Conservation (phyloP, 306 rosid species). For the Malus sieversii region DNA sequence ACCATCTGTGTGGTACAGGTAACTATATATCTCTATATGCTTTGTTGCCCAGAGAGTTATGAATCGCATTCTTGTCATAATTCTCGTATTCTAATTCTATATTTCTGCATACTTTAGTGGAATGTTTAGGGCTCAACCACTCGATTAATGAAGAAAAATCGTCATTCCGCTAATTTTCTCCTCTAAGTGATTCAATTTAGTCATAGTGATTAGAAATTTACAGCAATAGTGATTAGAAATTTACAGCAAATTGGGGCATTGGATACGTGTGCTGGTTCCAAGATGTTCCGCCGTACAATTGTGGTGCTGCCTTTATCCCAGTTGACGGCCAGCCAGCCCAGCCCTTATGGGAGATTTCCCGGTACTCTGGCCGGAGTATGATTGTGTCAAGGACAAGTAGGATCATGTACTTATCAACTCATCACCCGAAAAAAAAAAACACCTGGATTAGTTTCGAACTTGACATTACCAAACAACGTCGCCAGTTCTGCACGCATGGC, state of each 20-base stretch:
- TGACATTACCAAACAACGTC: neutral
- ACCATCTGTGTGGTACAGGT: neutral
- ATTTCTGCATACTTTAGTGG: too few relatives aligned
- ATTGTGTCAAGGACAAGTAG: neutral
- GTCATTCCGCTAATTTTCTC: too few relatives aligned
- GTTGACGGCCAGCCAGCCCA: neutral
- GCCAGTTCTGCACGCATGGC: neutral
- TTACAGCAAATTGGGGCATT: too few relatives aligned
- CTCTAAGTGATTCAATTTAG: too few relatives aligned
- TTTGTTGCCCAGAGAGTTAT: conserved; percentile 30
- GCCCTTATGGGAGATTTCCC: neutral
- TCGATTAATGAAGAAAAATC: too few relatives aligned
- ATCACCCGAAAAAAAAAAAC: neutral
- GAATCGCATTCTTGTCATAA: conserved; percentile 9
- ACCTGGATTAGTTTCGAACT: neutral
- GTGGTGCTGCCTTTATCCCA: neutral
- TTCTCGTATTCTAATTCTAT: neutral
- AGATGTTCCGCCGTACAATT: neutral
- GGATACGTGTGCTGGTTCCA: neutral
- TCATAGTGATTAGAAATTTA: too few relatives aligned
- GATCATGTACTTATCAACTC: neutral
- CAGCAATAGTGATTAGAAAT: too few relatives aligned
- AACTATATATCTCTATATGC: conserved; percentile 3
- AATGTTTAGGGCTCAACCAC: too few relatives aligned
- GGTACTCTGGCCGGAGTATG: neutral